A percentile compares a stretch with the other conserved stretches of the same genome.
phyloP scores from a whole-genome alignment of 495 filamentous ascomycete species.

The Friedmanniomyces simplex region DNA sequence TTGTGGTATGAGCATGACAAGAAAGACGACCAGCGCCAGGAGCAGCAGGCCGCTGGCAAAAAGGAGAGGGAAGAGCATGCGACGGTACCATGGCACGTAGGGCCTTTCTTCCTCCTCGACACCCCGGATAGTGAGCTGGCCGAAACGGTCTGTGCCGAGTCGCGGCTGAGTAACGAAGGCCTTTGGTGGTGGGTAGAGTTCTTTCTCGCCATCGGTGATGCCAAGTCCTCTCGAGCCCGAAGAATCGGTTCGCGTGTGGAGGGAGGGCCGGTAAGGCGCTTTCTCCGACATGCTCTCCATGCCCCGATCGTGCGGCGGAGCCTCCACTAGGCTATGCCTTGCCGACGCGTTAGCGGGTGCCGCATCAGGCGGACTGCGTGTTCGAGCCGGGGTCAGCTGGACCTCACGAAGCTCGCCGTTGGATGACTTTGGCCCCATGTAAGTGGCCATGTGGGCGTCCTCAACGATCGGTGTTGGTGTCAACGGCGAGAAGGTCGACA shows the following conservation, averaged over 20 bases:
- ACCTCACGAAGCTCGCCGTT: constrained; percentile 11
- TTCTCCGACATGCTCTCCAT: not conserved
- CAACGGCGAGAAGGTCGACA: constrained; percentile 4
- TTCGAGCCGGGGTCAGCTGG: not conserved
- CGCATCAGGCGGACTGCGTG: not conserved
- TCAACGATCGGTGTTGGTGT: constrained; percentile 13
- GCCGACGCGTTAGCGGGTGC: not conserved
- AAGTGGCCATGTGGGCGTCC: constrained; percentile 11
- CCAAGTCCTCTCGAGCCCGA: constrained; percentile 4
- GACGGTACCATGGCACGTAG: constrained; percentile 9
- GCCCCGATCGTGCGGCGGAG: too few relatives aligned
- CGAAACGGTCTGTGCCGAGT: constrained; percentile 3
- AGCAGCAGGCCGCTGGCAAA: not conserved
- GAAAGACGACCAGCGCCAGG: constrained; percentile 5
- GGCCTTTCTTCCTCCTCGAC: not conserved
- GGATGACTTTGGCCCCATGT: constrained; percentile 3
- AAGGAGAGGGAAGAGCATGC: constrained; percentile 7
- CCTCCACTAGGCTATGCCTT: not conserved
- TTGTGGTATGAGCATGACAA: constrained; percentile 12
- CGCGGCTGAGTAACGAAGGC: not conserved
- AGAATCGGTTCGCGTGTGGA: constrained; percentile 7
- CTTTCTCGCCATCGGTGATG: constrained; percentile 6
- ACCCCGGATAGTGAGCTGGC: not conserved
- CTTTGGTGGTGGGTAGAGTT: constrained; percentile 6
- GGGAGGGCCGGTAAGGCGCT: not conserved